phyloP scores from a whole-genome alignment of 1,139 yeast genomes.

The Nakaseomyces sp. region DNA sequence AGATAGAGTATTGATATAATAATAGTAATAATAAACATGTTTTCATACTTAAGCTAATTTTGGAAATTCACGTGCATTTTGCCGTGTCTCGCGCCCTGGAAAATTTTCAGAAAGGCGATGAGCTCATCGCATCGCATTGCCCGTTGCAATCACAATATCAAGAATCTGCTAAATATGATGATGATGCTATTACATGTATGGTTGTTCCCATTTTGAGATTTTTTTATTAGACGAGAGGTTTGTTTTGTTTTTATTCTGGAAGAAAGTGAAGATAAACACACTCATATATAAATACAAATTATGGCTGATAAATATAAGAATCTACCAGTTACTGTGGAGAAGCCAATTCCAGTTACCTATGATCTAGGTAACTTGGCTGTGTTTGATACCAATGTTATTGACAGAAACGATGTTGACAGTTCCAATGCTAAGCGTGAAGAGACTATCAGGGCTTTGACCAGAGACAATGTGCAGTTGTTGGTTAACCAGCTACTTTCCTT shows the following conservation, averaged over 20 bases:
- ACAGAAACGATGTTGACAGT: constrained; percentile 45
- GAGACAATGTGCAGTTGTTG: constrained; percentile 88
- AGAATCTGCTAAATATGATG: no score
- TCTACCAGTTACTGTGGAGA: constrained; percentile 72
- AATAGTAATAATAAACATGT: not conserved
- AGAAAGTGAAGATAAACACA: no score
- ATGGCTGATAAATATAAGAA: constrained; percentile 21
- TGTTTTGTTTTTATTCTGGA: no score
- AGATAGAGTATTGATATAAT: no score
- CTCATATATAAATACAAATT: not conserved
- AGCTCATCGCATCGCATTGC: constrained; percentile 8
- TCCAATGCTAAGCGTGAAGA: constrained; percentile 50
- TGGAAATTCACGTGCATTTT: not conserved
- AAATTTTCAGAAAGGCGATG: constrained; percentile 4
- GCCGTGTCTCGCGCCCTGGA: not conserved
- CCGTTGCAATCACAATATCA: no score
- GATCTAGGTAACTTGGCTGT: constrained; percentile 85
- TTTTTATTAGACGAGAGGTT: no score
- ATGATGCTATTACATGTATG: no score
- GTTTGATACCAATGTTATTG: constrained; percentile 79
- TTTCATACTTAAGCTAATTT: not conserved
- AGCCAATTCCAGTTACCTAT: constrained; percentile 74
- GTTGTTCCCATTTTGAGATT: no score
- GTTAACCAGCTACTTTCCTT: constrained; percentile 83
- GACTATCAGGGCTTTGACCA: constrained; percentile 57